Conservation (phyloP, 2,329 filamentous ascomycete genomes). For the Pleurostoma richardsiae region DNA sequence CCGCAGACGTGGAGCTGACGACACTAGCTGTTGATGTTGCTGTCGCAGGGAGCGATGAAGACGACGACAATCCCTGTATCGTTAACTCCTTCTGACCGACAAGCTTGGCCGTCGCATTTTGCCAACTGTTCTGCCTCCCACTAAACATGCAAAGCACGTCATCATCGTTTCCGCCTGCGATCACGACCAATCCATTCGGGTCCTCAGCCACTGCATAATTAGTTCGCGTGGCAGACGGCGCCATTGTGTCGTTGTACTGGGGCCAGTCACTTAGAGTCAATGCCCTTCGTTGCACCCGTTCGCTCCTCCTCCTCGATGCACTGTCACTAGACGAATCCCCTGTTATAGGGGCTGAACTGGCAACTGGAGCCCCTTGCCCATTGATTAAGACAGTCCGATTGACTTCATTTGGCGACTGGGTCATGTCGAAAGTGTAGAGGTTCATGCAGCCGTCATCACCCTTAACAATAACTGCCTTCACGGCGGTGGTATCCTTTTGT, state of each 20-base stretch:
- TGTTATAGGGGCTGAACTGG: constrained; percentile 36
- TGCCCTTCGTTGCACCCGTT: constrained; percentile 25
- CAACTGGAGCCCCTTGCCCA: constrained; percentile 49
- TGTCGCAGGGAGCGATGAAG: constrained; percentile 17
- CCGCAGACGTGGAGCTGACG: constrained; percentile 14
- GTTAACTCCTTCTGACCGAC: constrained; percentile 35
- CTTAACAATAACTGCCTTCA: constrained; percentile 61
- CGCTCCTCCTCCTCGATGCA: constrained; percentile 20
- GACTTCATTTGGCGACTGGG: constrained; percentile 68
- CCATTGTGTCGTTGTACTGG: constrained; percentile 69
- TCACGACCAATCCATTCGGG: constrained; percentile 62
- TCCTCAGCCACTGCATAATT: constrained; percentile 69
- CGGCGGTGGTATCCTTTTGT: constrained; percentile 46
- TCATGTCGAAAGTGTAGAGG: constrained; percentile 74
- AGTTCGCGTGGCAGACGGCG: constrained; percentile 59
- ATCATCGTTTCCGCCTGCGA: constrained; percentile 68
- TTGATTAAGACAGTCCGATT: constrained; percentile 63
- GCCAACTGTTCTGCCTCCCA: constrained; percentile 69
- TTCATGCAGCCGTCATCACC: constrained; percentile 74
- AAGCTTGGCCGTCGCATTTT: constrained; percentile 64
- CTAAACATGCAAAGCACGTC: constrained; percentile 75
- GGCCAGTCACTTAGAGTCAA: constrained; percentile 66
- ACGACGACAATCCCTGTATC: constrained; percentile 21
- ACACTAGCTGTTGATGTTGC: constrained; percentile 24
- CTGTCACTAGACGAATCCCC: constrained; percentile 21